These are phyloP conservation scores for Plasmodium blacklocki DNA, from an alignment of 169 alveolate genomes.

Conservation along the genomic window DNA sequence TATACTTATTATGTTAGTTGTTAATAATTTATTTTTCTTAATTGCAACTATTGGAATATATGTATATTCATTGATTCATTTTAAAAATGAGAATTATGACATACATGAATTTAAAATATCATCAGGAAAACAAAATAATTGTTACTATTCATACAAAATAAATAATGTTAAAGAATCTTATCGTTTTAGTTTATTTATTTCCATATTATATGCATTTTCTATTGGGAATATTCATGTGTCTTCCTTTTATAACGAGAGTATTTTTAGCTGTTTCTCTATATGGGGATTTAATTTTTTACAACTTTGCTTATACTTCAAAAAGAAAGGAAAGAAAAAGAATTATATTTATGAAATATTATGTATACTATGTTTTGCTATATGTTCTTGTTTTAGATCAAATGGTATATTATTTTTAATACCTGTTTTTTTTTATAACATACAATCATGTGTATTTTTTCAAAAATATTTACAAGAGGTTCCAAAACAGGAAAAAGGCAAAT, in stretches of 20 bases:
- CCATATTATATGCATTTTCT: slow-evolving; percentile 22
- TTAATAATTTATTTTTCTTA: slow-evolving; percentile 36
- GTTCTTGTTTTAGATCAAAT: slow-evolving; percentile 79
- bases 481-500: too few relatives aligned
- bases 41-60: slow-evolving; percentile 41
- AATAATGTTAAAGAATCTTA: slow-evolving; percentile 20
- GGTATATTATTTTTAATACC: slow-evolving; percentile 82
- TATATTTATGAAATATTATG: slow-evolving; percentile 37
- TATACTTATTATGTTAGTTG: slow-evolving; percentile 21
- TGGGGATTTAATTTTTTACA: slow-evolving; percentile 77
- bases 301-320: slow-evolving; percentile 5
- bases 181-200: slow-evolving; percentile 24
- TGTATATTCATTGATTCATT: slow-evolving; percentile 18
- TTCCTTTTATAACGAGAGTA: slow-evolving; percentile 70
- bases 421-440: slow-evolving; percentile 77
- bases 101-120: not conserved
- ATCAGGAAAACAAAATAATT: not conserved
- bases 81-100: not conserved
- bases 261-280: slow-evolving; percentile 70
- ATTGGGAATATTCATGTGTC: slow-evolving; percentile 55
- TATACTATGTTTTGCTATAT: slow-evolving; percentile 30
- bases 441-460: slow-evolving; percentile 62
- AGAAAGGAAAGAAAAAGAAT: not conserved
- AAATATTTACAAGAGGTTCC: slow-evolving; percentile 16
- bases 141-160: slow-evolving; percentile 13